Base-by-base conservation (phyloP, 176 grass and related monocot genomes). In the Ensete ventricosum region DNA sequence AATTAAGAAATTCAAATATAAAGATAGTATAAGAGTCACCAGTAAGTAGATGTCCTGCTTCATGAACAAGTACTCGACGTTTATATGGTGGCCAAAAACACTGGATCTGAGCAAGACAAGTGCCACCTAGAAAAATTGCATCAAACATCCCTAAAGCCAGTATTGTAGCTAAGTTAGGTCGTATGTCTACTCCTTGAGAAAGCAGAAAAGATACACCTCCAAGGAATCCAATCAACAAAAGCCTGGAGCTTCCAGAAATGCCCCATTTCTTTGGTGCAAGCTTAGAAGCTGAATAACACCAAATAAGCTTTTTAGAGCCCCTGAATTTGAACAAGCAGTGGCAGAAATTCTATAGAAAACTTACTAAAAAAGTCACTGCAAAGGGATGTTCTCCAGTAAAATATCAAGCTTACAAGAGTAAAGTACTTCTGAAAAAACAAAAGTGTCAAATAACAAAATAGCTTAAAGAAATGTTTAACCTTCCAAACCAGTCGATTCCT, bases 251-350 rank as follows among this genome's bases (percentile, higher is more conserved):
- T 78, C 95, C 88, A 0, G 84, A 91, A 13, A 85, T 78, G 59
- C 90, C 95, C 90, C 95, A 94, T 54, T 94, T 99, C 86, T 94
- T 89, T 70, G 88, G 95, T 51, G 90, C 88, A 73, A 99, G 88
- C 57, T 94, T 89, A 70, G 54, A 76, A 76, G 90, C 95, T 99
- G 69, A 82, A 13, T n/a, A 76, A 83, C 78, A 26, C 21, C 75
- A 70, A 34, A 9, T 9, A 7, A 27, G 23, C 11, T 17, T 7
- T 9, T 53, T 9, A 87, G 2, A 43, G 11, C 34, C 72, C 1
- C 11, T 53, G 16, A 11, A 54, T 54, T 54, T 55, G 9, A 67
- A 9, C 23, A 52, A 72, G 14, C 22, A 29, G 74, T 74, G 13
- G 16, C 48, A 66, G 14, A n/a, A 67, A 17, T 2, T 12, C 34